Evolutionary conservation across 2,329 filamentous ascomycete species (phyloP), one percentile per base, ranked within the genome.

Genomic region (Uncinocarpus reesii): DNA sequence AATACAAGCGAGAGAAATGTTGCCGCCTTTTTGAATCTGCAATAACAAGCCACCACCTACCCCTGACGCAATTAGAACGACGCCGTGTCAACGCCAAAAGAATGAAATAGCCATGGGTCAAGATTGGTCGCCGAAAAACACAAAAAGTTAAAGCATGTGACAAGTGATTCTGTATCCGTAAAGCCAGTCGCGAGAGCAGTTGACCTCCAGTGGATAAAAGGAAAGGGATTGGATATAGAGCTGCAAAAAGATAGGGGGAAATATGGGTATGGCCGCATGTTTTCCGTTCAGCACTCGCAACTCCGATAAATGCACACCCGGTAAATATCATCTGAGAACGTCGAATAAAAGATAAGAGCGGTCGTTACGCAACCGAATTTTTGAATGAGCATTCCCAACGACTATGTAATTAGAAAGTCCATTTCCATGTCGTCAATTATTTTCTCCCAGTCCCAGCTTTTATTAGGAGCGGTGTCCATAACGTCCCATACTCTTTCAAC

Each of bases 391-490:
- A n/a, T n/a, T n/a, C n/a, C n/a, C n/a, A n/a, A n/a, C n/a, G n/a
- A n/a, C n/a, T 61, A 80, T 53, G 77, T 79, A 52, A 78, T 73
- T 55, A 81, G 64, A 55, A 80, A 79, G 56, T 81, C 77, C 71
- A 76, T 78, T 16, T 74, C 72, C 64, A 77, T 74, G 42, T 71
- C 68, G 41, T 71, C 65, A 52, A 80, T 78, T 50, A 80, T 76
- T 51, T 66, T 74, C 62, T 81, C 78, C 77, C 77, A 81, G 59
- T 81, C 77, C 78, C 78, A 81, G 47, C 72, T 75, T 48, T 78
- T 72, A 50, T 72, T 69, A 43, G 74, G 73, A 1, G 69, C 70
- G 15, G 63, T 66, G 54, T 80, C 77, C 77, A 81, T 81, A 47
- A 77, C 65, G 49, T 71, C 67, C 78, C 78, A 81, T 16, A 81